Conservation (phyloP, 352 stramenopile genomes). For the Phytophthora podocarpi region DNA sequence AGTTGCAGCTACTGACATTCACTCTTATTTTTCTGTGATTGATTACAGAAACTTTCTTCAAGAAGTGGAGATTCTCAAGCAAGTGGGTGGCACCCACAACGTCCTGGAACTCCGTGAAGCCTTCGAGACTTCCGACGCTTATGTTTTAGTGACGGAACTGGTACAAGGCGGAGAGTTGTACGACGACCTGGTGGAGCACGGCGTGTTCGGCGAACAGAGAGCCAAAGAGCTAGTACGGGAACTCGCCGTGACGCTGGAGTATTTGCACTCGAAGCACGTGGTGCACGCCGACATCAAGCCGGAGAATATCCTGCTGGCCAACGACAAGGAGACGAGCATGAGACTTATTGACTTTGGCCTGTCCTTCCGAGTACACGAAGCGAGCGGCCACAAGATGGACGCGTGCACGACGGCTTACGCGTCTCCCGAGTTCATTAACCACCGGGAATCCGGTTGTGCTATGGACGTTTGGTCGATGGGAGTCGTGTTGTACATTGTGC, state of each 20-base stretch:
- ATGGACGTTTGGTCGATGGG: conserved; percentile 68
- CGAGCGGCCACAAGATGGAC: conserved; percentile 10
- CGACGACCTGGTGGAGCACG: conserved; percentile 49
- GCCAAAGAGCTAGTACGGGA: conserved; percentile 42
- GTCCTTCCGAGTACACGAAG: conserved; percentile 44
- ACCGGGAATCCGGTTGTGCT: conserved; percentile 31
- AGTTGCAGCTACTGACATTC: too few relatives aligned
- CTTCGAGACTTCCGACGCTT: conserved; percentile 61
- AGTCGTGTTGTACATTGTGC: conserved; percentile 61
- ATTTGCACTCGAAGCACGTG: conserved; percentile 51
- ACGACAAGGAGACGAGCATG: conserved; percentile 42
- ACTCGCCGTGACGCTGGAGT: conserved; percentile 41
- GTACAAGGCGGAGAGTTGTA: conserved; percentile 58
- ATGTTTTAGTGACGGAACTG: conserved; percentile 63
- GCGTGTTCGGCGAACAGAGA: conserved; percentile 44
- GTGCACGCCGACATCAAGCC: conserved; percentile 65
- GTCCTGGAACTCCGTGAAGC: conserved; percentile 57
- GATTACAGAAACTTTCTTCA: conserved; percentile 63
- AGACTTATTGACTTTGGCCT: conserved; percentile 85
- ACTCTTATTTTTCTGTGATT: too few relatives aligned
- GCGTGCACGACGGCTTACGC: conserved; percentile 48
- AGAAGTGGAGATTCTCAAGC: conserved; percentile 53
- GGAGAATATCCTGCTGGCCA: conserved; percentile 57
- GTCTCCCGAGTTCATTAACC: conserved; percentile 47
- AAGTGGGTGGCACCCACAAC: conserved; percentile 47